phyloP scores from a whole-genome alignment of 345 rosid genomes.

The Boechera stricta region DNA sequence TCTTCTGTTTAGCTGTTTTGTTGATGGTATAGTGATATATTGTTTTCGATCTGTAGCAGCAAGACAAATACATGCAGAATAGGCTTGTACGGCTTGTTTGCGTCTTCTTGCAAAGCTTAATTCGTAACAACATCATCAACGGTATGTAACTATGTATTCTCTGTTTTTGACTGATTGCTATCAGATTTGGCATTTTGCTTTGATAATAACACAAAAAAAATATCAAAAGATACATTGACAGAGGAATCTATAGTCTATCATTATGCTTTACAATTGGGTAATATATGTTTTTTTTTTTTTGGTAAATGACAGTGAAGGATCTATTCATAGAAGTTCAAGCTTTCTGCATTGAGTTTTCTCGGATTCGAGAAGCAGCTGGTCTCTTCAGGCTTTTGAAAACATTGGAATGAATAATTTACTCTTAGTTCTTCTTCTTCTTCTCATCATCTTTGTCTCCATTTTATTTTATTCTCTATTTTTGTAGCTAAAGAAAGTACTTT shows the following conservation, averaged over 20 bases:
- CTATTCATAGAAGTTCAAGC: constrained; percentile 97
- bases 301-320: constrained; percentile 71
- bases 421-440: not conserved
- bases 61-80: constrained; percentile 99
- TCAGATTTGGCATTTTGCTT: constrained; percentile 23
- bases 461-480: constrained; percentile 2
- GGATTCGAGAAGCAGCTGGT: constrained; percentile 88
- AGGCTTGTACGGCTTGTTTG: constrained; percentile 99
- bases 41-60: constrained; percentile 49
- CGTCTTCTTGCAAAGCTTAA: constrained; percentile 93
- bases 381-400: constrained; percentile 84
- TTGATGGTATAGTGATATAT: constrained; percentile 33
- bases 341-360: constrained; percentile 92
- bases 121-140: constrained; percentile 86
- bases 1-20: not conserved
- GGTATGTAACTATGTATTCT: constrained; percentile 47
- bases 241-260: constrained; percentile 5
- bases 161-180: constrained; percentile 1
- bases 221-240: not conserved
- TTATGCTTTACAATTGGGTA: not conserved
- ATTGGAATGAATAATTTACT: constrained; percentile 54
- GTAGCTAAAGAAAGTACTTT: constrained; percentile 35
- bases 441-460: constrained; percentile 16
- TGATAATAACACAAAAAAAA: not conserved
- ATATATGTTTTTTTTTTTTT: not conserved